Base-by-base conservation (phyloP, 768 basidiomycete genomes). In the Crassisporium funariophilum region DNA sequence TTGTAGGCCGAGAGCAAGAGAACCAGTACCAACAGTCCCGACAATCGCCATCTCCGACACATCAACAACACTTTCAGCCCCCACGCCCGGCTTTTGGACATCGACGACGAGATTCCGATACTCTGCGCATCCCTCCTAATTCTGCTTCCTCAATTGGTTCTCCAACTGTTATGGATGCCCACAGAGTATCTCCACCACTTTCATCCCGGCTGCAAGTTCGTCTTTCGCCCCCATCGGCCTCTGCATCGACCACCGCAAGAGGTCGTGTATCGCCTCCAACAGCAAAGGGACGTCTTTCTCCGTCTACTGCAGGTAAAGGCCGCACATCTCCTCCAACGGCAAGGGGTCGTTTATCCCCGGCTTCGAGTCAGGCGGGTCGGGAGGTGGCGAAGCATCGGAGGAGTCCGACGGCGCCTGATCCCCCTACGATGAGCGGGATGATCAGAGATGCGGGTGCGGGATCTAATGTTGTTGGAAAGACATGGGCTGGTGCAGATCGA, bases 51-150 rank as follows among this genome's bases (percentile, higher is more conserved):
- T 83, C 84, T 4, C 69, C 68, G 0, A 70, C 68, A 1, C 64
- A 66, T 20, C 55, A 46, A 23, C 55, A 59, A 33, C 54, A 41
- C 16, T 47, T 49, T 6, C 58, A 56, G n/a, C 37, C 59, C 50
- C 52, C 60, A 59, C 53, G 55, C 35, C 15, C 59, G 11, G 52
- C 49, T 53, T 70, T 75, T 54, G 66, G 63, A 2, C 88, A 91
- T 60, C 76, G 72, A 55, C 81, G 88, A 40, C 78, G 81, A 20
- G 88, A 90, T 47, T 90, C 88, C 0, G 88, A 91, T 52, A 90
- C 88, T 0, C 67, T 89, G 21, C 85, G 84, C 10, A 60, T 55
- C 23, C 35, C 77, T 5, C 62, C 68, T 11, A 70, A 71, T 15
- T 66, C 68, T 24, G 60, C 55, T n/a, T 38, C 38, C 16, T 43